phyloP scores from a whole-genome alignment of 768 basidiomycete genomes.

The Boletus reticulatus region DNA sequence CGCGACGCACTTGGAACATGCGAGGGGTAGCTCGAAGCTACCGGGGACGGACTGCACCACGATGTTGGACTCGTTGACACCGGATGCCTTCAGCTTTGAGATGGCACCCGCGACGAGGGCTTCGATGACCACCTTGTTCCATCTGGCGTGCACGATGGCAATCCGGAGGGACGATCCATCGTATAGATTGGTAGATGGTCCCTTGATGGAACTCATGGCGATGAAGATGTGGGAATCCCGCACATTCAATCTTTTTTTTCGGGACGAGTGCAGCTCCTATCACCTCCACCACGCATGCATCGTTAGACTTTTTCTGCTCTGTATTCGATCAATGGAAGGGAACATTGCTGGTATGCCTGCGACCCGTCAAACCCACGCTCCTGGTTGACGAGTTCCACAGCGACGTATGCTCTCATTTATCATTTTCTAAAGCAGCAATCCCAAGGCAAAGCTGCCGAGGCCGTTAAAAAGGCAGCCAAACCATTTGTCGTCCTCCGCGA shows the following conservation, averaged over 20 bases:
- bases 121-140: conserved; percentile 89
- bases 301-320: not conserved
- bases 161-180: conserved; percentile 83
- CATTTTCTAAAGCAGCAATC: conserved; percentile 65
- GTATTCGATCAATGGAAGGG: conserved; percentile 40
- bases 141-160: conserved; percentile 93
- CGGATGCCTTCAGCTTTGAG: conserved; percentile 74
- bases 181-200: conserved; percentile 57
- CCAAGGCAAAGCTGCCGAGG: conserved; percentile 69
- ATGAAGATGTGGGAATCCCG: conserved; percentile 17
- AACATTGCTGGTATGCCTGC: conserved; percentile 49
- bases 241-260: not conserved
- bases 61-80: conserved; percentile 90
- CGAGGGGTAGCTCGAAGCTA: conserved; percentile 89
- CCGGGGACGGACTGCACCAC: conserved; percentile 91
- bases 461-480: conserved; percentile 72
- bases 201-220: conserved; percentile 63
- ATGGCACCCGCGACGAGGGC: conserved; percentile 80
- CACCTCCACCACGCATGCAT: not conserved
- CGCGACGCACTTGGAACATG: conserved; percentile 73
- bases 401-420: conserved; percentile 74
- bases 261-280: too few relatives aligned
- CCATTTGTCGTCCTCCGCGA: conserved; percentile 60
- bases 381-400: conserved; percentile 36
- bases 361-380: not conserved